Evolutionary conservation across 2,329 filamentous ascomycete genomes (phyloP).

Genomic region (Whalleya microplaca): DNA sequence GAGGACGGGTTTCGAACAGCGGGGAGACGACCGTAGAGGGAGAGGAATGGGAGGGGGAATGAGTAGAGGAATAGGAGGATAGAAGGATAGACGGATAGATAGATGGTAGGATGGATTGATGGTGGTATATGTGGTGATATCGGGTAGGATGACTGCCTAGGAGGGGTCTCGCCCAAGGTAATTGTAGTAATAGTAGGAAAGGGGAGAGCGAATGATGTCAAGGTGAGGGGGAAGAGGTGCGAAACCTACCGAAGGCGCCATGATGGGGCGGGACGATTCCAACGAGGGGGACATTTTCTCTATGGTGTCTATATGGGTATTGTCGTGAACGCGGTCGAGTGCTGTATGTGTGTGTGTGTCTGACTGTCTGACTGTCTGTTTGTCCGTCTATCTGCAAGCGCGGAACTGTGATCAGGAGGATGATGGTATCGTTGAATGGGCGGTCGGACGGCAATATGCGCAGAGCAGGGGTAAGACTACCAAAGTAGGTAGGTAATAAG

Average conservation of each 20-base stretch:
- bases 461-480: not conserved
- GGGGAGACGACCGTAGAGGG: too few relatives aligned
- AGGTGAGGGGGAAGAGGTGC: conserved; percentile 14
- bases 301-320: not conserved
- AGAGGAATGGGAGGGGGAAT: conserved; percentile 1
- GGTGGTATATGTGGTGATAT: not conserved
- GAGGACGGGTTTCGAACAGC: too few relatives aligned
- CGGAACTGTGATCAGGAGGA: not conserved
- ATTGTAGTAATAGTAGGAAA: conserved; percentile 7
- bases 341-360: too few relatives aligned
- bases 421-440: not conserved
- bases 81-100: not conserved
- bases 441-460: not conserved
- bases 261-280: conserved; percentile 64
- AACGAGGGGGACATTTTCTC: conserved; percentile 58
- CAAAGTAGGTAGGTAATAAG: not conserved
- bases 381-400: too few relatives aligned
- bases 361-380: too few relatives aligned
- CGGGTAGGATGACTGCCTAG: not conserved
- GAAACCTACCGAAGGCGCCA: conserved; percentile 63
- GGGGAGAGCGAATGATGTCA: conserved; percentile 3
- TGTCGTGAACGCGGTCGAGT: not conserved
- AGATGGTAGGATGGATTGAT: not conserved
- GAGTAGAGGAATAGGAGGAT: conserved; percentile 8
- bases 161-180: not conserved